Percentiles rank a stretch among this genome's conserved stretches.
These are phyloP conservation scores for Mortierella sp. DNA, from an alignment of 371 early-diverging fungal genomes.

Conservation along the genomic window DNA sequence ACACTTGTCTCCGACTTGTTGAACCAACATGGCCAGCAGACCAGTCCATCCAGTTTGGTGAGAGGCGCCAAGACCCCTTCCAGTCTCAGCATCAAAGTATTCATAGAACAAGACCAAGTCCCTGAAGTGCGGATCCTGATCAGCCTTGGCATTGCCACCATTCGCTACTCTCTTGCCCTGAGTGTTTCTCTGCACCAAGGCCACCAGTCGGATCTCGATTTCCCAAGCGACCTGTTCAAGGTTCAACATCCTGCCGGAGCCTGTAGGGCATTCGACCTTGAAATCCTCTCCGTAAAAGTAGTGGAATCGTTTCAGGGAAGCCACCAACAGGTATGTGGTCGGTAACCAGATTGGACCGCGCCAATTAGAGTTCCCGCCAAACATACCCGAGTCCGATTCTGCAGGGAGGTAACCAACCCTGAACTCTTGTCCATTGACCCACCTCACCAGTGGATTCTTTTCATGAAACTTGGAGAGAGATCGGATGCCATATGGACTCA, in stretches of 20 bases:
- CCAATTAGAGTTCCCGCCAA: constrained; percentile 55
- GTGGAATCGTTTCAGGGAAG: constrained; percentile 38
- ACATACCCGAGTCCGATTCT: constrained; percentile 55
- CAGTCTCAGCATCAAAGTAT: constrained; percentile 61
- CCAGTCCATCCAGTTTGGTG: constrained; percentile 66
- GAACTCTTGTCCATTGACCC: constrained; percentile 53
- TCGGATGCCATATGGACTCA: constrained; percentile 57
- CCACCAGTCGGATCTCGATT: constrained; percentile 34
- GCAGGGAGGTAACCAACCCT: constrained; percentile 57
- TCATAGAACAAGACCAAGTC: constrained; percentile 58
- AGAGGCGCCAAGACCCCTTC: constrained; percentile 58
- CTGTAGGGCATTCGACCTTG: constrained; percentile 52
- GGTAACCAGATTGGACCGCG: constrained; percentile 52
- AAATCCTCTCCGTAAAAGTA: constrained; percentile 47
- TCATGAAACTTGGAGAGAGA: constrained; percentile 54
- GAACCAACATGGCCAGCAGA: constrained; percentile 46
- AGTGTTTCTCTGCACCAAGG: constrained; percentile 30
- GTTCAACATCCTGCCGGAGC: constrained; percentile 35
- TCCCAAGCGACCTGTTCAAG: constrained; percentile 44
- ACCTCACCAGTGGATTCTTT: constrained; percentile 54
- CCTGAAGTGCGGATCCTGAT: constrained; percentile 52
- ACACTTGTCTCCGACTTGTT: constrained; percentile 48
- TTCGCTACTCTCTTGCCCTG: constrained; percentile 52
- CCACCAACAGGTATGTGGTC: constrained; percentile 36
- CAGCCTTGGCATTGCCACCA: constrained; percentile 43